Base-by-base conservation (phyloP, 208 protist species). In the Trypanosoma boissoni region DNA sequence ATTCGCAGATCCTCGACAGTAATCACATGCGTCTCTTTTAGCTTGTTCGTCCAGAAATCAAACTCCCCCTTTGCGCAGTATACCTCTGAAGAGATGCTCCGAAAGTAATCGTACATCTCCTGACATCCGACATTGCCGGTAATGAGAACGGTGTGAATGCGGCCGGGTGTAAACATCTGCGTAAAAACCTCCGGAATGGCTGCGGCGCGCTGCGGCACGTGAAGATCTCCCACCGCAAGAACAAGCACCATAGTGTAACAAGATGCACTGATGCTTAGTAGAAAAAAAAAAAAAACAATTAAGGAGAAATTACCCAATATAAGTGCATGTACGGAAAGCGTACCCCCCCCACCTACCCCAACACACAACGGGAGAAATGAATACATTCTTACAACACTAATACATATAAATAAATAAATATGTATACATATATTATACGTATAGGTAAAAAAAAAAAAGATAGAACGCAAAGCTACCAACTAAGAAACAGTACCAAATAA, bases 151-250 rank as follows among this genome's bases (percentile, higher is more conserved):
- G 92, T 86, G 64, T 99, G 84, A 65, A 99, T 99, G 29, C 98
- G 92, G 37, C 98, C 87, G 2, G 80, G 75, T 8, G 97, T 82
- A 54, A 99, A 89, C 58, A 99, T 83, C 26, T 91, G 92, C 36
- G 86, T 90, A 68, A 99, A 99, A 26, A 92, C 84, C 31, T 91
- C 72, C 1, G 97, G 98, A 5, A 99, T 81, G 26, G 87, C 80
- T 14, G 74, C 70, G 16, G 91, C 77, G 14, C 98, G 78, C 68
- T 99, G 93, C 23, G 99, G 99, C 31, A 99, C 96, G 76, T 99
- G 97, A n/a, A 99, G 60, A 68, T 99, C 99, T 16, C 99, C 99
- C 34, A 99, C 85, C 4, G 99, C 94, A 20, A 99, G 87, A 9
- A 99, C 94, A 10, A 99, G 81, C 63, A 98, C 83, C 83, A 92